A percentile compares a stretch with the other conserved stretches of the same genome.
phyloP scores from a whole-genome alignment of 2,329 filamentous ascomycete species.

The Aspergillus sp. region DNA sequence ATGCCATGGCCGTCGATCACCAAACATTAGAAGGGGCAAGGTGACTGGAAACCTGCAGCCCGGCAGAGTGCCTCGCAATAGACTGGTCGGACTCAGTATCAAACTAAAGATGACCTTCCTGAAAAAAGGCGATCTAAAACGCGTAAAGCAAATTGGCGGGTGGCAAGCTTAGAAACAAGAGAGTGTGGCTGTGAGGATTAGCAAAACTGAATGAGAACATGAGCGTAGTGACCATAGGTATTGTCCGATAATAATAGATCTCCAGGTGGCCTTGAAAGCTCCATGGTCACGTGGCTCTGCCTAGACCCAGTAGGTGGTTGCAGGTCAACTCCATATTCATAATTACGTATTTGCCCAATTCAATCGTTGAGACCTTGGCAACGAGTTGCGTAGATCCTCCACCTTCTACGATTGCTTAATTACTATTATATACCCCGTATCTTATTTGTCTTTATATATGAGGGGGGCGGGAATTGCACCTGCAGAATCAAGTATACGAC shows the following conservation, averaged over 20 bases:
- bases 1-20: conserved; percentile 36
- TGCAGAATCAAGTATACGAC: background rate
- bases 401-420: too few relatives aligned
- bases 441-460: too few relatives aligned
- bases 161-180: background rate
- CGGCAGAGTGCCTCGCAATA: background rate
- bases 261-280: conserved; percentile 33
- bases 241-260: background rate
- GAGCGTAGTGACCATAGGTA: background rate
- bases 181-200: background rate
- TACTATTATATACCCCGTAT: too few relatives aligned
- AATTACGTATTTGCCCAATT: too few relatives aligned
- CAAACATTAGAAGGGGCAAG: conserved; percentile 29
- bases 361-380: too few relatives aligned
- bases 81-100: background rate
- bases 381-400: too few relatives aligned
- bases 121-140: background rate
- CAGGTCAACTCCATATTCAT: too few relatives aligned
- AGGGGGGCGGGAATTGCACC: too few relatives aligned
- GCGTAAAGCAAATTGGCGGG: background rate
- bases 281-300: conserved; percentile 29
- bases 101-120: background rate
- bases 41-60: background rate
- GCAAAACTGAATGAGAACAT: background rate
- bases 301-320: conserved; percentile 11